Base-by-base conservation (phyloP, 2,329 filamentous ascomycete genomes). In the Fusarium marasasianum region DNA sequence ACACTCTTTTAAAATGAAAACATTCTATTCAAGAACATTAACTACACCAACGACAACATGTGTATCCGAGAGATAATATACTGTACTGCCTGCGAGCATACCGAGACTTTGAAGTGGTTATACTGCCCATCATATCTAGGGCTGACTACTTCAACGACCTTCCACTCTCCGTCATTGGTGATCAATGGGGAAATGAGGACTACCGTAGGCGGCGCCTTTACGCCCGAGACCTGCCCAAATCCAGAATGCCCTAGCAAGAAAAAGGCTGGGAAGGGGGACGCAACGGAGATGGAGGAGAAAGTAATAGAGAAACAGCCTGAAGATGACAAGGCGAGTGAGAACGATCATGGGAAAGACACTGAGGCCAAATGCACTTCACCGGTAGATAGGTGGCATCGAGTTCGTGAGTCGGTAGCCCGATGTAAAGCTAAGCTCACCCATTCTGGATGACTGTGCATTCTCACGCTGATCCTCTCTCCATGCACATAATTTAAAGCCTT, bases 21-120 rank as follows among this genome's bases (percentile, higher is more conserved):
- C 1, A 14, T n/a, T 13, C 6, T 5, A 1, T 5, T 5, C 0
- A n/a, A 31, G 12, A 44, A 11, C 12, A 2, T 10, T 7, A 2
- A 7, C 15, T 17, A 18, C 5, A 1, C 40, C n/a, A 17, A 1
- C 8, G 8, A 17, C 15, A 22, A 5, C 5, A 48, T 58, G 40
- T 58, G 55, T 17, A 58, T 58, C 10, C 40, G 55, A 18, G 26
- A 37, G 13, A 33, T 26, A 17, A 29, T 22, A 26, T 26, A 35
- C 14, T 58, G 55, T 22, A 17, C 13, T 35, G 31, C n/a, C 20
- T 58, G 55, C n/a, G 31, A 47, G 14, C 31, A 57, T 17, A 48
- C n/a, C 5, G 18, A 48, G 10, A 48, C 29, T 26, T 8, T 35
- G 13, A 47, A 58, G 29, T 58, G 40, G 55, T 2, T 37, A 17